Evolutionary conservation across 2,329 filamentous ascomycete genomes (phyloP).

Genomic region (Sporothrix pseudoabietina): DNA sequence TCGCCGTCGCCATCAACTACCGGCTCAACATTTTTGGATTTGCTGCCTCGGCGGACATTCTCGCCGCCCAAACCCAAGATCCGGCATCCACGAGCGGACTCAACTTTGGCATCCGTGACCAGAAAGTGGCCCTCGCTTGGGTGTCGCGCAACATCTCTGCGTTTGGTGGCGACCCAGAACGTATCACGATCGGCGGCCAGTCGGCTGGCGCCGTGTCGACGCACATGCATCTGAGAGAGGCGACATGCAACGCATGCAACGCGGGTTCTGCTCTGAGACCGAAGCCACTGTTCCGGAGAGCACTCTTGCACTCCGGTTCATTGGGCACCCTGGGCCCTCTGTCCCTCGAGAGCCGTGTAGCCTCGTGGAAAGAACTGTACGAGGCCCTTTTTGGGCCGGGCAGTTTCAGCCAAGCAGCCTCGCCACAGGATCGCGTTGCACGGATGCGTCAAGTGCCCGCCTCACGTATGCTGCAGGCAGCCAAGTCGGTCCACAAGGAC

Average conservation of each 20-base stretch:
- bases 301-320: slow-evolving; percentile 15
- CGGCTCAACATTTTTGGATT: slow-evolving; percentile 29
- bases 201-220: slow-evolving; percentile 27
- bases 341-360: not conserved
- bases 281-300: slow-evolving; percentile 20
- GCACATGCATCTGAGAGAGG: slow-evolving; percentile 22
- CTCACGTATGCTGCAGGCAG: not conserved
- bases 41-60: slow-evolving; percentile 22
- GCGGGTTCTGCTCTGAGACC: not conserved
- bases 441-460: slow-evolving; percentile 9
- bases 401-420: not conserved
- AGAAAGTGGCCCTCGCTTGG: slow-evolving; percentile 53
- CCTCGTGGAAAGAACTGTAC: slow-evolving; percentile 4
- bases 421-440: not conserved
- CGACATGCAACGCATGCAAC: not conserved
- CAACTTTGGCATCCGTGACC: slow-evolving; percentile 57
- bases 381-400: not conserved
- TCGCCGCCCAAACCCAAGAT: slow-evolving; percentile 1
- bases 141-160: slow-evolving; percentile 53
- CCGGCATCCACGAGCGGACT: not conserved
- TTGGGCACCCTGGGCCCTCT: slow-evolving; percentile 13
- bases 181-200: slow-evolving; percentile 53
- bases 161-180: slow-evolving; percentile 53
- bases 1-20: slow-evolving; percentile 31
- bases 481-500: not conserved